Evolutionary conservation across 345 rosid genomes (phyloP), one percentile per base, ranked within the genome.

Genomic region (Limnanthes douglasii): DNA sequence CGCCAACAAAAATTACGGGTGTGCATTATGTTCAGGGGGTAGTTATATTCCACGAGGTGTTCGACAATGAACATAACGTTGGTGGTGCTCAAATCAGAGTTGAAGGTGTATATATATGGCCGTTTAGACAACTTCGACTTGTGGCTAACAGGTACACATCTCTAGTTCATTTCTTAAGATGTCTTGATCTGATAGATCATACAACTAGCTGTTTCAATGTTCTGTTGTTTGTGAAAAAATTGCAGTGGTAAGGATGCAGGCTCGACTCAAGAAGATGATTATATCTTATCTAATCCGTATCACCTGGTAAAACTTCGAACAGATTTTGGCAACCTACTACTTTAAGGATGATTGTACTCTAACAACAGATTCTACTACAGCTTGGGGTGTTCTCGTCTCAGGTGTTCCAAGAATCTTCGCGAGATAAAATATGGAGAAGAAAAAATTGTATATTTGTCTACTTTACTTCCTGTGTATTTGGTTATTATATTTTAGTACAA

Each of bases 81-180:
- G 93, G 88, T 19, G 92, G 98, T 47, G 84, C 98, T 40, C 94
- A 75, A 56, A 75, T 90, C 51, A 75, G 77, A 56, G 78, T 84
- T 41, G 98, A 84, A 69, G 98, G 98, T 67, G 98, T 90, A 36
- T 90, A 90, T 67, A 90, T 90, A 55, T 90, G 94, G 95, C 98
- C 98, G 28, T 90, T 90, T 62, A 78, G 80, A 67, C 98, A 90
- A 51, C 98, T 90, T 36, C 92, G 95, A 21, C 62, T 90, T 81
- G 85, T 84, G 27, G 86, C 94, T 39, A 70, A 68, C 69, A 90
- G 98, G 98, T 90, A 69, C 27, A 40, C 34, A 3, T 14, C 1
- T 8, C 25, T 13, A 7, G 16, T 23, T 45, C 15, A 4, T 21
- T 26, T 12, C 30, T 6, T 3, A 20, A 19, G 34, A 4, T 15